Conservation (phyloP, 2,329 filamentous ascomycete species). For the Talaromyces marneffei region DNA sequence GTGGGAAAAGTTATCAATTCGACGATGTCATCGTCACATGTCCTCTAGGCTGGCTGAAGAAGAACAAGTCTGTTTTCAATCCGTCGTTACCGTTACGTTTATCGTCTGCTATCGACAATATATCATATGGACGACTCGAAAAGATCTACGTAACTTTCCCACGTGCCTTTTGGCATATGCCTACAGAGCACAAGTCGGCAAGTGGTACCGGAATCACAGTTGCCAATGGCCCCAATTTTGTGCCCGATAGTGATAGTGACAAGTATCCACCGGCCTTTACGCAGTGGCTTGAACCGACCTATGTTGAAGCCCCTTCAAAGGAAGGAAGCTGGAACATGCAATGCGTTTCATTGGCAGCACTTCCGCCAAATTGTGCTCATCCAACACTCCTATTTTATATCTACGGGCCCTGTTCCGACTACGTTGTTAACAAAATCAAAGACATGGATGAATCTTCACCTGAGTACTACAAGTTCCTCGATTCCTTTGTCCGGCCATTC, state of each 20-base stretch:
- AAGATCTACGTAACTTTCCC: slow-evolving; percentile 63
- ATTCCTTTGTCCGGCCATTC: slow-evolving; percentile 70
- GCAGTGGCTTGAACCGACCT: slow-evolving; percentile 67
- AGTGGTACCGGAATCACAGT: slow-evolving; percentile 10
- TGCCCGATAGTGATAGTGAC: slow-evolving; percentile 1
- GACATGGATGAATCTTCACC: slow-evolving; percentile 33
- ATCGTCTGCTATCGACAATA: slow-evolving; percentile 41
- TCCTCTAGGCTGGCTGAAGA: slow-evolving; percentile 51
- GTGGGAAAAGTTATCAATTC: slow-evolving; percentile 36
- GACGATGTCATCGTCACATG: slow-evolving; percentile 50
- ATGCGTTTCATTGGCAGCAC: slow-evolving; percentile 67
- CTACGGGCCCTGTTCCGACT: slow-evolving; percentile 39
- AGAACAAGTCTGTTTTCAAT: slow-evolving; percentile 40
- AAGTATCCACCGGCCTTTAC: slow-evolving; percentile 58
- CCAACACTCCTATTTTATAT: slow-evolving; percentile 77
- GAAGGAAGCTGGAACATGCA: slow-evolving; percentile 67
- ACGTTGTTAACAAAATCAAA: slow-evolving; percentile 34
- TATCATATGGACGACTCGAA: slow-evolving; percentile 44
- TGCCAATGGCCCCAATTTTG: slow-evolving; percentile 5
- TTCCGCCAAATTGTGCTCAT: slow-evolving; percentile 56
- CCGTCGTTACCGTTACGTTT: slow-evolving; percentile 41
- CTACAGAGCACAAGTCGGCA: slow-evolving; percentile 22
- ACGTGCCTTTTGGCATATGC: slow-evolving; percentile 64
- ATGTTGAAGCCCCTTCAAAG: slow-evolving; percentile 55
- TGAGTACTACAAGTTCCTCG: slow-evolving; percentile 51